Evolutionary conservation across 2,329 filamentous ascomycete genomes (phyloP).

Genomic region (Zasmidium cellare): DNA sequence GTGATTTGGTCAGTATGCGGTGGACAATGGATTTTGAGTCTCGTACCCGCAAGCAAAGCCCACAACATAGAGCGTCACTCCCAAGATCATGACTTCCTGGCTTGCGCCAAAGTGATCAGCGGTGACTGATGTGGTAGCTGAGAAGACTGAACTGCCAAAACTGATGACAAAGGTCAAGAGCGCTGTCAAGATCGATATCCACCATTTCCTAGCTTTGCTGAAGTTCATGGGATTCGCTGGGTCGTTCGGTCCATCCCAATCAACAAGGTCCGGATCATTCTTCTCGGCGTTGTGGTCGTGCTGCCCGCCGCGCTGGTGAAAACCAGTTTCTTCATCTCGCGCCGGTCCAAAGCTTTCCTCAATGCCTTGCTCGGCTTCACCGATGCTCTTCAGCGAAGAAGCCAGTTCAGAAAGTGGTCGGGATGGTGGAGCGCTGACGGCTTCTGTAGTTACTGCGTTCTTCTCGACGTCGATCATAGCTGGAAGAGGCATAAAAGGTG

Average conservation of each 20-base stretch:
- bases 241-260: constrained; percentile 31
- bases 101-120: constrained; percentile 19
- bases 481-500: neutral
- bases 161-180: constrained; percentile 45
- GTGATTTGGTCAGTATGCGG: neutral
- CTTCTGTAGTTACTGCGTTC: neutral
- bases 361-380: constrained; percentile 12
- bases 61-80: constrained; percentile 21
- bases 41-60: constrained; percentile 28
- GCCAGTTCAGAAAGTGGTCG: neutral
- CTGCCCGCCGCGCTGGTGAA: constrained; percentile 15
- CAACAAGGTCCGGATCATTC: constrained; percentile 13
- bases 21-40: too few species aligned
- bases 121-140: constrained; percentile 11
- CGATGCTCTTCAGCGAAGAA: neutral
- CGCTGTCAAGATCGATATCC: constrained; percentile 12
- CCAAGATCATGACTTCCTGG: constrained; percentile 22
- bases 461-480: neutral
- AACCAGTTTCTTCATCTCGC: constrained; percentile 13
- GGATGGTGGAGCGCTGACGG: neutral
- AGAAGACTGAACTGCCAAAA: constrained; percentile 47
- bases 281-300: constrained; percentile 3
- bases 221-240: constrained; percentile 50
- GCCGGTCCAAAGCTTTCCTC: constrained; percentile 12
- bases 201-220: constrained; percentile 40